Conservation (phyloP, 257 asterid species). For the Henckelia pumila region DNA sequence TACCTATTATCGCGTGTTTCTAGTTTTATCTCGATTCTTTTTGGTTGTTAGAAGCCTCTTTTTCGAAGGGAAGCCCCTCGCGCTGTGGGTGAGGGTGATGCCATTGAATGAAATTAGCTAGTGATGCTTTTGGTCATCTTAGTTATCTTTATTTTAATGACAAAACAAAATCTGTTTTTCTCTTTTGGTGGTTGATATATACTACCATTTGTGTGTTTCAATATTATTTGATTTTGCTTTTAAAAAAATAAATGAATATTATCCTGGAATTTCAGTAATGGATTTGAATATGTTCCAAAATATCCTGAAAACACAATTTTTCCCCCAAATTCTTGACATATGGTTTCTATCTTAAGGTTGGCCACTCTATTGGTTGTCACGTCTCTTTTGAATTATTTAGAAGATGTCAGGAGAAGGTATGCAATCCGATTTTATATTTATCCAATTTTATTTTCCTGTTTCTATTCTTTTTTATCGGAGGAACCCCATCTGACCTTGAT, state of each 20-base stretch:
- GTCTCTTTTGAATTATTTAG: slow-evolving; percentile 66
- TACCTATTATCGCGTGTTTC: background rate
- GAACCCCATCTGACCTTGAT: slow-evolving; percentile 20
- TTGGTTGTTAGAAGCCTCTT: background rate
- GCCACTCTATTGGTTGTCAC: slow-evolving; percentile 88
- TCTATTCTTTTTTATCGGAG: background rate
- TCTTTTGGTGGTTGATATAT: background rate
- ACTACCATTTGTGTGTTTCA: background rate
- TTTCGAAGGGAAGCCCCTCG: background rate
- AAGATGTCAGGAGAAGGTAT: slow-evolving; percentile 69
- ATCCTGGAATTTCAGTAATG: no score
- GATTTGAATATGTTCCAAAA: slow-evolving; percentile 1
- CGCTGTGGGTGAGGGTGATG: background rate
- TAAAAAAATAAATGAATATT: no score
- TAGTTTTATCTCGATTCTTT: background rate
- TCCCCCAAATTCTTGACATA: slow-evolving; percentile 25
- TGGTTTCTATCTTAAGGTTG: slow-evolving; percentile 56
- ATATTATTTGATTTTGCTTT: background rate
- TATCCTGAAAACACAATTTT: slow-evolving; percentile 3
- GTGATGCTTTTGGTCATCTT: background rate
- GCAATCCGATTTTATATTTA: slow-evolving; percentile 1
- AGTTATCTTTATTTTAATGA: background rate
- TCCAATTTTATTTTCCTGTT: slow-evolving; percentile 3
- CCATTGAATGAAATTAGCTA: background rate
- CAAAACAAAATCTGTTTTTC: no score